phyloP scores from a whole-genome alignment of 1,284 basidiomycete species.

The Anthracocystis setariae region DNA sequence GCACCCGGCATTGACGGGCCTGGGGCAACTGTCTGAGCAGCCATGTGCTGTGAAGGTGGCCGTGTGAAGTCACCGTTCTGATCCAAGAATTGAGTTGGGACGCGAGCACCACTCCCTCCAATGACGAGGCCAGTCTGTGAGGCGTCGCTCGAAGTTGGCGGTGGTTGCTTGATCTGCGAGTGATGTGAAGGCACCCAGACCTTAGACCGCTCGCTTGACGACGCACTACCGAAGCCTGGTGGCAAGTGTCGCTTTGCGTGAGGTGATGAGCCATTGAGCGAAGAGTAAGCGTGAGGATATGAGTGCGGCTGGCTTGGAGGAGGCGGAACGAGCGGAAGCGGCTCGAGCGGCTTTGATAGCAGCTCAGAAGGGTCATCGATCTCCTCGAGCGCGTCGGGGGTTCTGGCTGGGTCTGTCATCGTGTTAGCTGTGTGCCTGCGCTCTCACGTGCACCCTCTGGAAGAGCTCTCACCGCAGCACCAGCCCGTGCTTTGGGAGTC shows the following conservation, averaged over 20 bases:
- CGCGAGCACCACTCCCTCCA: conserved; percentile 57
- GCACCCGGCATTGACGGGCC: conserved; percentile 13
- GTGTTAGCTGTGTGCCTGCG: background rate
- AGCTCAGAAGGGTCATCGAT: conserved; percentile 48
- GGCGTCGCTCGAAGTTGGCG: background rate
- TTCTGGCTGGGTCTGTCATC: conserved; percentile 11
- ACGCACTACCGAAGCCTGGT: conserved; percentile 12
- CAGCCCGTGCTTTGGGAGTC: background rate
- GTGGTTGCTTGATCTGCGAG: conserved; percentile 13
- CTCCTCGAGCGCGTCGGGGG: conserved; percentile 38
- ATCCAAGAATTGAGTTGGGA: conserved; percentile 55
- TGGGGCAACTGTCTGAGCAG: background rate
- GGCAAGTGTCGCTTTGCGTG: conserved; percentile 24
- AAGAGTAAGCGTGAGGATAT: background rate
- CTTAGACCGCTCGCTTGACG: background rate
- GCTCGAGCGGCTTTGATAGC: conserved; percentile 40
- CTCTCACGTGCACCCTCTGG: background rate
- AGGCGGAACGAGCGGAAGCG: conserved; percentile 23
- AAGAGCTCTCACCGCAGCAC: background rate
- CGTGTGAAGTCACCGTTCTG: conserved; percentile 37
- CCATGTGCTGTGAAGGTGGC: background rate
- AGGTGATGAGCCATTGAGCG: background rate
- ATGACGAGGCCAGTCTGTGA: conserved; percentile 24
- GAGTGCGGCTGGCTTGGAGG: background rate
- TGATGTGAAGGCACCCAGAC: conserved; percentile 2